A percentile compares a stretch with the other conserved stretches of the same genome.
phyloP scores from a whole-genome alignment of 2,329 filamentous ascomycete species.

The Elsinoe ampelina region DNA sequence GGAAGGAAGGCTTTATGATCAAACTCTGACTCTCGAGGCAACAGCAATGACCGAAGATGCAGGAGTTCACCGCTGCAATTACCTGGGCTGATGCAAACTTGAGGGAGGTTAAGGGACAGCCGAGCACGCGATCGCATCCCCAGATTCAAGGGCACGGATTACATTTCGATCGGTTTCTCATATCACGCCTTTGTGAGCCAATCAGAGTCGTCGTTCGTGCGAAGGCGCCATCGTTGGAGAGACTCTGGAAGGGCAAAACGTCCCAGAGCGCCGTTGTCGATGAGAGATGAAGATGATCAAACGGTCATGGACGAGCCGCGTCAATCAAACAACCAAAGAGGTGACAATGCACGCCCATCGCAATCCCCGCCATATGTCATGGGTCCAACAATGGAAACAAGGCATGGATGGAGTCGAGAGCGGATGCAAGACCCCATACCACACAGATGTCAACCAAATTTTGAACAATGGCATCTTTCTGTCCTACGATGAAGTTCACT shows the following conservation, averaged over 20 bases:
- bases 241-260: not conserved
- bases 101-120: not conserved
- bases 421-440: too few relatives aligned
- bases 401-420: too few relatives aligned
- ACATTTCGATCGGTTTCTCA: not conserved
- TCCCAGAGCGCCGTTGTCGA: conserved; percentile 1
- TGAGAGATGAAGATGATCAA: conserved; percentile 4
- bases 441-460: too few relatives aligned
- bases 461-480: not conserved
- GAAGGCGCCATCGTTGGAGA: conserved; percentile 5
- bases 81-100: not conserved
- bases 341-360: not conserved
- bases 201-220: not conserved
- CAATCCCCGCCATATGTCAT: not conserved
- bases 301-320: conserved; percentile 8
- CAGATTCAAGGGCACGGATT: not conserved
- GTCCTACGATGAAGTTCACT: not conserved
- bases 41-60: not conserved
- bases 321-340: conserved; percentile 3
- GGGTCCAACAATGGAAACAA: too few relatives aligned
- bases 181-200: not conserved
- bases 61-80: conserved; percentile 10
- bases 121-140: conserved; percentile 10
- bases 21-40: not conserved
- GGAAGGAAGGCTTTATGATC: conserved; percentile 4